phyloP scores from a whole-genome alignment of 2,329 filamentous ascomycete genomes.

The Colletotrichum liriopes region DNA sequence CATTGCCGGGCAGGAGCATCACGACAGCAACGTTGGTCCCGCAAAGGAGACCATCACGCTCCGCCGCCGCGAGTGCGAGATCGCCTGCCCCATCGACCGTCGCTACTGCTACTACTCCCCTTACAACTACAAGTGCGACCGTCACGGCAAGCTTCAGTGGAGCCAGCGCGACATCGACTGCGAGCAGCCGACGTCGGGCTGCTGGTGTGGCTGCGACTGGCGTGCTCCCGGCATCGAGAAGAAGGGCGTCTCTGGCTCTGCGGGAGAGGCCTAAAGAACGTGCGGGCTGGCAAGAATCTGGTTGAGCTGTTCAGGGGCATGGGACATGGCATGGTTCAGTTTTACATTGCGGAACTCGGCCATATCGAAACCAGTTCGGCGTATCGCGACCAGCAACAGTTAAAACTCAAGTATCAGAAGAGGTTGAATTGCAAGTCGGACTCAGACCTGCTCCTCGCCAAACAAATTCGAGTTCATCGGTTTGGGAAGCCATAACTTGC shows the following conservation, averaged over 20 bases:
- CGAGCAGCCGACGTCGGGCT: constrained; percentile 10
- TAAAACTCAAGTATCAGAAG: too few relatives aligned
- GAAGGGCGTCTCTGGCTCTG: not conserved
- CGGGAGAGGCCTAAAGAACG: not conserved
- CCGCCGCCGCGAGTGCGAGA: constrained; percentile 6
- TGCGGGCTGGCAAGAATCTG: too few relatives aligned
- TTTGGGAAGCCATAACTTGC: too few relatives aligned
- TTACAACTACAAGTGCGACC: constrained; percentile 16
- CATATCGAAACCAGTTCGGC: not conserved
- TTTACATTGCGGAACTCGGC: not conserved
- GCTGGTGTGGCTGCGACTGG: constrained; percentile 30
- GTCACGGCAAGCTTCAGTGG: not conserved
- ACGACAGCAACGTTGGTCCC: not conserved
- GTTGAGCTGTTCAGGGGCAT: not conserved
- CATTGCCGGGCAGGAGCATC: not conserved
- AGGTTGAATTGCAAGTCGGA: too few relatives aligned
- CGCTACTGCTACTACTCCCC: constrained; percentile 7
- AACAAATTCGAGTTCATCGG: too few relatives aligned
- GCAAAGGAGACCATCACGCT: not conserved
- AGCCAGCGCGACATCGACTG: constrained; percentile 15
- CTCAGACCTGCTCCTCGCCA: too few relatives aligned
- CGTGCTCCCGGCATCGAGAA: constrained; percentile 8
- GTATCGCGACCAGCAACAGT: not conserved
- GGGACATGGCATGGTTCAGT: not conserved
- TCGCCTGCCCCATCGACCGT: not conserved